Percentiles rank a stretch among this genome's conserved stretches.
phyloP scores from a whole-genome alignment of 1,139 yeast species.

The Geotrichum phurueaensis region DNA sequence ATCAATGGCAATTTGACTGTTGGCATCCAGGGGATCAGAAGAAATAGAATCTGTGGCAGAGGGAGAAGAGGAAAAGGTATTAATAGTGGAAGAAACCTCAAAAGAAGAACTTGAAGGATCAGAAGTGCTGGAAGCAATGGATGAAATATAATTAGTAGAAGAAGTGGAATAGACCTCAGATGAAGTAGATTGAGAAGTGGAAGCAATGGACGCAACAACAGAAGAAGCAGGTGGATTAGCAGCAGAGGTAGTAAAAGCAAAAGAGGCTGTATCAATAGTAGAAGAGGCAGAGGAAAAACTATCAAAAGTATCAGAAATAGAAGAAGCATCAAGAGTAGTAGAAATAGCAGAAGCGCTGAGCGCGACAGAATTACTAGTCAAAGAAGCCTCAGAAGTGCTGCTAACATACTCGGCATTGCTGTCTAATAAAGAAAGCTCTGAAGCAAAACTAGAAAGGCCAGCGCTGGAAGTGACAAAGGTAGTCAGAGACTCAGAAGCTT shows the following conservation, averaged over 20 bases:
- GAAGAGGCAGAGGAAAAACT: conserved; percentile 2
- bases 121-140: conserved; percentile 3
- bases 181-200: conserved; percentile 7
- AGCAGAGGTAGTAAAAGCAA: neutral
- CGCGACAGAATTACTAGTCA: neutral
- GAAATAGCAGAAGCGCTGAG: neutral
- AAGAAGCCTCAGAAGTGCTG: neutral
- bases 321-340: neutral
- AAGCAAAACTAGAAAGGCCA: neutral
- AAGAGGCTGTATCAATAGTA: conserved; percentile 6
- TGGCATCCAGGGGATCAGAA: conserved; percentile 9
- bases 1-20: conserved; percentile 23
- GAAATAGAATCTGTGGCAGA: conserved; percentile 12
- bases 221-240: too few species aligned
- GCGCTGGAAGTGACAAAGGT: neutral
- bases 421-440: neutral
- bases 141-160: conserved; percentile 13
- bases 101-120: conserved; percentile 3
- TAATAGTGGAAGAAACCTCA: conserved; percentile 9
- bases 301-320: neutral
- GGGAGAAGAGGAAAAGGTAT: conserved; percentile 19
- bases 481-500: neutral
- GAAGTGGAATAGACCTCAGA: conserved; percentile 4
- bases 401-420: neutral
- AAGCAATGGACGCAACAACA: neutral